These are phyloP conservation scores for Arabidopsis thaliana DNA, from an alignment of 345 rosid genomes.

Conservation along the genomic window TAIR10.1 NC_003070.9:7314501-7315000, in stretches of 20 bases:
- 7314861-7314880: conserved; percentile 38
- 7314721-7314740: conserved; percentile 29
- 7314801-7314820: conserved; percentile 30
- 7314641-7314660: conserved; percentile 22
- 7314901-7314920: conserved; percentile 32
- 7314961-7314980: conserved; percentile 18
- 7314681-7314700: conserved; percentile 27
- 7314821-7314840: conserved; percentile 36
- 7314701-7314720: conserved; percentile 10
- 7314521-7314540: conserved; percentile 46
- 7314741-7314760: conserved; percentile 24
- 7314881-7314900: conserved; percentile 32
- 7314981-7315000: conserved; percentile 32
- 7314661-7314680: conserved; percentile 33
- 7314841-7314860: conserved; percentile 33
- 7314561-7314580: conserved; percentile 27
- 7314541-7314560: conserved; percentile 42
- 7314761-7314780: conserved; percentile 24
- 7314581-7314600: conserved; percentile 35
- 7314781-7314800: conserved; percentile 9
- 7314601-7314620: conserved; percentile 19
- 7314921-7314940: conserved; percentile 30
- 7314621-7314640: conserved; percentile 35
- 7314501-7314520: conserved; percentile 52
- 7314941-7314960: conserved; percentile 34